Base-by-base conservation (phyloP, 2,329 filamentous ascomycete species). In the Cladosporium halotolerans region DNA sequence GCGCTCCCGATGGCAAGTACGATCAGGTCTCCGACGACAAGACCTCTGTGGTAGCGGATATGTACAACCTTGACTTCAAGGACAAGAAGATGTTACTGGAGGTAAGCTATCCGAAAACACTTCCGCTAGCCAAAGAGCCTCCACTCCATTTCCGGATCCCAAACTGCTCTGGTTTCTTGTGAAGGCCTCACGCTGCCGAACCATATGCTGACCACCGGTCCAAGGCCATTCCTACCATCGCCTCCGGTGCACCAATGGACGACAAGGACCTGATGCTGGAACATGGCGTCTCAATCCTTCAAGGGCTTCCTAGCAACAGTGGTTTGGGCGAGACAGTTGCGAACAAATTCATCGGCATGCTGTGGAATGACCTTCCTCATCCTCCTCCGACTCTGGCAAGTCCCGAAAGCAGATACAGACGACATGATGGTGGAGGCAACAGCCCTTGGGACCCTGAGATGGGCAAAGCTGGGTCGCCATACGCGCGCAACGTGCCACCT, bases 321-420 rank as follows among this genome's bases (percentile, higher is more conserved):
- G 71, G 75, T 10, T 66, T 79, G n/a, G 71, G 73, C 46, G 62
- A 70, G 40, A 72, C 68, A n/a, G 68, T 77, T 6, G 76, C 76
- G 3, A 71, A 76, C 63, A 71, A 70, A 18, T 79, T 79, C 63
- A 78, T 79, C 54, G 67, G 66, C 5, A 77, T 79, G 76, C 69
- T 80, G 3, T 80, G 73, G 70, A 63, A 75, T 55, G 76, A 79
- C 58, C 66, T 80, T 11, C 77, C 76, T 32, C 77, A 80, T 60
- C 77, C 77, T 10, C 66, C 75, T 4, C 68, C 71, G 2, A 75
- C 75, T 16, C 58, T 73, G 10, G 72, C 75, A 39, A 76, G 76
- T 10, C 76, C 76, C 4, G 67, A 70, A 7, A 61, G 71, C 10
- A 68, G 70, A 55, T 76, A 76, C 59, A 63, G 74, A 57, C 62